Evolutionary conservation across 495 filamentous ascomycete species (phyloP).

Genomic region (Sphaerosporella brunnea): DNA sequence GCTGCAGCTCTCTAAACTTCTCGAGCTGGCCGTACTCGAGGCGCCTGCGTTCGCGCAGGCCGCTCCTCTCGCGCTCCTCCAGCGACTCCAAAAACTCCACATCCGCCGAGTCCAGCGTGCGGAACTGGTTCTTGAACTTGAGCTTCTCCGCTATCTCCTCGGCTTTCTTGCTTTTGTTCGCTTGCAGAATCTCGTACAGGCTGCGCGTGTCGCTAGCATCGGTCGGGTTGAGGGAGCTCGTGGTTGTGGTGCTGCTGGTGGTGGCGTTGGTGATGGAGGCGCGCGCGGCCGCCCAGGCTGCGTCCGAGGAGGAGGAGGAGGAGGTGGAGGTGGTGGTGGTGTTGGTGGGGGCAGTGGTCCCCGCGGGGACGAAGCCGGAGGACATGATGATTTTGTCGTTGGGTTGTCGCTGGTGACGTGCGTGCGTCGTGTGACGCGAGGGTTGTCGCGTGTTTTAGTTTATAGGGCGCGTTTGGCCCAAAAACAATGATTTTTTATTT

Average conservation of each 20-base stretch:
- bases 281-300: conserved; percentile 31
- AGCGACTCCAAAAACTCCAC: conserved; percentile 55
- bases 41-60: background rate
- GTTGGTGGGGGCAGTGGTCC: conserved; percentile 46
- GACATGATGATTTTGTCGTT: conserved; percentile 39
- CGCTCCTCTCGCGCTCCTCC: conserved; percentile 1
- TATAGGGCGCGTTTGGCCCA: too few species aligned
- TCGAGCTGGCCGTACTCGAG: conserved; percentile 3
- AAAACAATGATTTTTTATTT: too few species aligned
- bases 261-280: conserved; percentile 21
- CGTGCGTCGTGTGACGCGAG: background rate
- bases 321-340: conserved; percentile 36
- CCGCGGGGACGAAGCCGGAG: conserved; percentile 80
- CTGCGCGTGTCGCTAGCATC: conserved; percentile 38
- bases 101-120: conserved; percentile 82
- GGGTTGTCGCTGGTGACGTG: background rate
- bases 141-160: conserved; percentile 87
- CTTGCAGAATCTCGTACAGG: conserved; percentile 73
- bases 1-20: conserved; percentile 2
- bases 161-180: conserved; percentile 94
- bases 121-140: conserved; percentile 81
- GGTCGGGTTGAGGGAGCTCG: background rate
- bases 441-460: background rate
- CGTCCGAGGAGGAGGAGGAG: conserved; percentile 31
- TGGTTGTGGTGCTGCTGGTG: background rate